Evolutionary conservation across 495 filamentous ascomycete species (phyloP).

Genomic region (Penicillium lividum): DNA sequence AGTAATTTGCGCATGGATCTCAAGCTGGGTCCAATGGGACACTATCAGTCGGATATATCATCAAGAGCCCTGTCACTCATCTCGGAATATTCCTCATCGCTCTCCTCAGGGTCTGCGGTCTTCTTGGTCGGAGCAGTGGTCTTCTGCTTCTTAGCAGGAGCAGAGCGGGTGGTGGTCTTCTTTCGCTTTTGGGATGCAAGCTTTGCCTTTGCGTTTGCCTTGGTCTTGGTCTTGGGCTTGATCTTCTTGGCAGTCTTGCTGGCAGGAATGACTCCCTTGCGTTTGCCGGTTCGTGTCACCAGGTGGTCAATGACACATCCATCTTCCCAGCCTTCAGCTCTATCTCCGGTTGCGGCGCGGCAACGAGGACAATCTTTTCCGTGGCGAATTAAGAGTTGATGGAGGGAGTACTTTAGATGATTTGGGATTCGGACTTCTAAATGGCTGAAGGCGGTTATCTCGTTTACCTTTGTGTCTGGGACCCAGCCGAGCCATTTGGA

Average conservation of each 20-base stretch:
- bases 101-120: not conserved
- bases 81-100: not conserved
- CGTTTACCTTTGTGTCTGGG: conserved; percentile 55
- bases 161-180: not conserved
- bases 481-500: conserved; percentile 87
- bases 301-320: conserved; percentile 55
- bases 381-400: conserved; percentile 84
- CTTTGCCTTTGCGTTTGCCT: too few relatives aligned
- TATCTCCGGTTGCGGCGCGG: conserved; percentile 54
- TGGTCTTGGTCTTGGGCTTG: not conserved
- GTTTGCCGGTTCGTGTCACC: conserved; percentile 36
- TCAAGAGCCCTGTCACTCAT: not conserved
- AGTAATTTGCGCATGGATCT: too few relatives aligned
- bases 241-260: not conserved
- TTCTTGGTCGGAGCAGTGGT: too few relatives aligned
- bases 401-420: conserved; percentile 83
- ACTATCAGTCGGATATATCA: too few relatives aligned
- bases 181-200: not conserved
- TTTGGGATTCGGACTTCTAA: conserved; percentile 80
- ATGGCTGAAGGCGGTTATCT: conserved; percentile 76
- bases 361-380: conserved; percentile 81
- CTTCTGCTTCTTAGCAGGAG: not conserved
- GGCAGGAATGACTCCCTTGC: not conserved
- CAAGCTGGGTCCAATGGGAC: too few relatives aligned
- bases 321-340: conserved; percentile 45